Evolutionary conservation across 2,329 filamentous ascomycete genomes (phyloP).

Genomic region (Ceratocystis diversiconidia): DNA sequence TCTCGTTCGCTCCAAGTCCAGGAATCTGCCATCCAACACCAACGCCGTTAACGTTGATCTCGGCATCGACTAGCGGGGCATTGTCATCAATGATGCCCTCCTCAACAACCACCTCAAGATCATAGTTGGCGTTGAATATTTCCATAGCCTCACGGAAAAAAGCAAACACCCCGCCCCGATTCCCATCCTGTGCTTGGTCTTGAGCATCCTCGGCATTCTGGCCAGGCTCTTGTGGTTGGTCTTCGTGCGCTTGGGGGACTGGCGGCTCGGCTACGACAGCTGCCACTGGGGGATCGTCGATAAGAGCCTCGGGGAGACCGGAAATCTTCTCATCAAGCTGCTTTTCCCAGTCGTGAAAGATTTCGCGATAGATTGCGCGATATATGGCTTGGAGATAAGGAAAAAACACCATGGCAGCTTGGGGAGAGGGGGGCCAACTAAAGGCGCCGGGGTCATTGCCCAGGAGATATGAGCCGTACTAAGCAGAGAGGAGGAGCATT

Average conservation of each 20-base stretch:
- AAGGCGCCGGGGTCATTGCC: slow-evolving; percentile 33
- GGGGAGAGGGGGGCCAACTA: slow-evolving; percentile 40
- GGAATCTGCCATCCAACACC: slow-evolving; percentile 8
- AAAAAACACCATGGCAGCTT: slow-evolving; percentile 36
- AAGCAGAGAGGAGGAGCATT: slow-evolving; percentile 27
- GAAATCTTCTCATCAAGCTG: slow-evolving; percentile 35
- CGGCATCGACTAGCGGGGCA: slow-evolving; percentile 1
- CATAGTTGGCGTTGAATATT: slow-evolving; percentile 8
- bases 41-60: slow-evolving; percentile 11
- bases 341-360: slow-evolving; percentile 35
- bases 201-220: not conserved
- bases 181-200: slow-evolving; percentile 21
- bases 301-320: slow-evolving; percentile 24
- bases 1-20: not conserved
- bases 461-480: slow-evolving; percentile 37
- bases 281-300: slow-evolving; percentile 19
- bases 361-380: slow-evolving; percentile 31
- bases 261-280: not conserved
- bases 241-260: not conserved
- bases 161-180: slow-evolving; percentile 20
- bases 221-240: not conserved
- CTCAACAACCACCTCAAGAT: slow-evolving; percentile 20
- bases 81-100: slow-evolving; percentile 25
- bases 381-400: slow-evolving; percentile 35
- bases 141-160: slow-evolving; percentile 8